Evolutionary conservation across 305 asterid species (phyloP), one percentile per base, ranked within the genome.

Genomic region (Fraxinus latifolia): DNA sequence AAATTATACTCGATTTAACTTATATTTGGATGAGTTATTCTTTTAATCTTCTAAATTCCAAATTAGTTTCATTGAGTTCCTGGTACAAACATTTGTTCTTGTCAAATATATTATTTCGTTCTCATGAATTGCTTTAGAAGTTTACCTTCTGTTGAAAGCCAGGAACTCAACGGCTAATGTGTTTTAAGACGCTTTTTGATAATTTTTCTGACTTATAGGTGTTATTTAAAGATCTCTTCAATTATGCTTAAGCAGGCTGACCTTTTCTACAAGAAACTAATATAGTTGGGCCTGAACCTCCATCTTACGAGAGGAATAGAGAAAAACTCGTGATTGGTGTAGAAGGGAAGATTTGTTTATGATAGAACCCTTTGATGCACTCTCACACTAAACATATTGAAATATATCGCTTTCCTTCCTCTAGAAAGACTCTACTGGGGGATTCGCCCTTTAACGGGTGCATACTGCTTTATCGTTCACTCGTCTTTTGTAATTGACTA

Each of bases 121-220:
- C 60, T 14, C n/a, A 0, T 33, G 11, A 36, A 33, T 60, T 60
- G 75, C 58, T 60, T 19, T 33, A 58, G 11, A 19, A 32, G 42
- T 12, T 58, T 60, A 58, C 81, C 15, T 50, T 27, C 32, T 60
- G 31, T 37, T 55, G 47, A 60, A 31, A 31, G 34, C 44, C 72
- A 32, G 39, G 74, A 77, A 17, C 31, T 50, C 47, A 65, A 71
- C 31, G n/a, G 25, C 33, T 55, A 25, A 34, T 19, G 12, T 32
- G 73, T 82, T 77, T 67, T 36, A 27, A 62, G 70, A 8, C 14
- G 12, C 39, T 37, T 80, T 55, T 67, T n/a, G 80, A 62, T 79
- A 77, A 65, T 67, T 79, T 44, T 53, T 68, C 39, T 23, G 65
- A 74, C 32, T n/a, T 55, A 77, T 7, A 3, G 58, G 78, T 42